Evolutionary conservation across 2,329 filamentous ascomycete species (phyloP), one percentile per base, ranked within the genome.

Genomic region (Fusarium anguioides): DNA sequence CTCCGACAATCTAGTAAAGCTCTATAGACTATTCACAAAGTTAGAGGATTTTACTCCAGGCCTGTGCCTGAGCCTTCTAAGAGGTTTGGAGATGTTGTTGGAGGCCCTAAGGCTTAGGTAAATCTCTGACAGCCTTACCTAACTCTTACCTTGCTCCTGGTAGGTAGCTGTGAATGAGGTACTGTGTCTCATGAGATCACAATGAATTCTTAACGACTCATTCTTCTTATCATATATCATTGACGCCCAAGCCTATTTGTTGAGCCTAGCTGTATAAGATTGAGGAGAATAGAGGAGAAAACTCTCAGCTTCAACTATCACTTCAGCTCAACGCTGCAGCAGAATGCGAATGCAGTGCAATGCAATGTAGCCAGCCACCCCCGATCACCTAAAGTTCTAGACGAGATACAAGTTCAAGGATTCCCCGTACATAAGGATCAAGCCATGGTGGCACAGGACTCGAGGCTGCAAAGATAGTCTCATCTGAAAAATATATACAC

Each of bases 301-400:
- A 26, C 24, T 33, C 37, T 33, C 44, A 45, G 17, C 46, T 24
- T 35, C 18, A 26, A n/a, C 12, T 21, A 42, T 35, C 18, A 23
- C 37, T 63, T 45, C 37, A 63, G 50, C 60, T 63, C 26, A 35
- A 50, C 36, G 58, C 35, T 60, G 45, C 39, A 40, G 36, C n/a
- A n/a, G n/a, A n/a, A n/a, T 39, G 44, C 31, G n/a, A 12, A 27
- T 48, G 48, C 33, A 27, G 56, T 36, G 45, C 27, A 40, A 45
- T 63, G 59, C 36, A 50, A 27, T 35, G 40, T 56, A 63, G 55
- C 55, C 49, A 63, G 55, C 55, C 49, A 61, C 41, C 27, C 36
- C 20, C 29, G 31, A 56, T n/a, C n/a, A n/a, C n/a, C n/a, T n/a
- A 57, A n/a, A 31, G 23, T 52, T 23, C 52, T n/a, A 60, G 37